These are phyloP conservation scores for Paracoccidioides lutzii DNA, from an alignment of 2,329 filamentous ascomycete species.

Conservation along the genomic window DNA sequence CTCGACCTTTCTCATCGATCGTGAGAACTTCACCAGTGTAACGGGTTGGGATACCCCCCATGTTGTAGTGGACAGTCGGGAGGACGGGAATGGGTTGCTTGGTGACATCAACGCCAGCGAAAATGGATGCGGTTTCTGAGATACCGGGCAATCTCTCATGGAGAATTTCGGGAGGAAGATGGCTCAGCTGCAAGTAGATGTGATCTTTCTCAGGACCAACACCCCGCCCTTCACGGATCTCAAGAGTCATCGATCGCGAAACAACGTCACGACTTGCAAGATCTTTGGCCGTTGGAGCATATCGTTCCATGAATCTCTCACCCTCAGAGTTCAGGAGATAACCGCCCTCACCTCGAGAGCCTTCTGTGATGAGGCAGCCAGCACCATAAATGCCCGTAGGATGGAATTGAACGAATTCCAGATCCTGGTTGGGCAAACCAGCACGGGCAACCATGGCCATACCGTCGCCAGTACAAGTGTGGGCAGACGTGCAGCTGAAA, in stretches of 20 bases:
- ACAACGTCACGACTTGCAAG: slow-evolving; percentile 92
- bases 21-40: slow-evolving; percentile 96
- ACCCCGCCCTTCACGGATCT: slow-evolving; percentile 94
- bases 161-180: slow-evolving; percentile 81
- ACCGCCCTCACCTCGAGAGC: slow-evolving; percentile 93
- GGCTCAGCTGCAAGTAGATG: slow-evolving; percentile 95
- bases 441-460: slow-evolving; percentile 99
- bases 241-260: slow-evolving; percentile 93
- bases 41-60: slow-evolving; percentile 96
- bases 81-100: slow-evolving; percentile 96
- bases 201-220: slow-evolving; percentile 96
- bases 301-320: slow-evolving; percentile 98
- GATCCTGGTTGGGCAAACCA: slow-evolving; percentile 95
- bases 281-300: slow-evolving; percentile 96
- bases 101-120: slow-evolving; percentile 89
- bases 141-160: slow-evolving; percentile 96
- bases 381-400: slow-evolving; percentile 98
- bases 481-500: slow-evolving; percentile 95
- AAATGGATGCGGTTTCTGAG: slow-evolving; percentile 95
- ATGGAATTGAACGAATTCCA: slow-evolving; percentile 99
- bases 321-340: slow-evolving; percentile 96
- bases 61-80: slow-evolving; percentile 98
- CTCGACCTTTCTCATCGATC: slow-evolving; percentile 70
- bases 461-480: slow-evolving; percentile 97
- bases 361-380: slow-evolving; percentile 94